Conservation (phyloP, 768 basidiomycete genomes). For the Flagelloscypha sp. region DNA sequence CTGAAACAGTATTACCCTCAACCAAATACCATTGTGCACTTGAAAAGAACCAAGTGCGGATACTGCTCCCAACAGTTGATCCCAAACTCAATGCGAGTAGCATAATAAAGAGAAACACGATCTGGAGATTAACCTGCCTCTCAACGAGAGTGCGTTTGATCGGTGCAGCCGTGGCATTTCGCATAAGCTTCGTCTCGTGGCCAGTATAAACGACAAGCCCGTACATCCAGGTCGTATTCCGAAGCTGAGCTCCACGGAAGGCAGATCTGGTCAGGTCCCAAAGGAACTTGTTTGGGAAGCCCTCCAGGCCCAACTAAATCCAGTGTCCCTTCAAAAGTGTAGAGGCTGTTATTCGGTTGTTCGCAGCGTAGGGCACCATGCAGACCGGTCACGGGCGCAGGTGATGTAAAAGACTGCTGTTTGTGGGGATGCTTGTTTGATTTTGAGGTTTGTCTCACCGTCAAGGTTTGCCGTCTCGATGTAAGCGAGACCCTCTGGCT, state of each 20-base stretch:
- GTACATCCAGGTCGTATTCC: slow-evolving; percentile 96
- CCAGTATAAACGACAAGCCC: slow-evolving; percentile 92
- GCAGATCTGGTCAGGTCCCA: slow-evolving; percentile 92
- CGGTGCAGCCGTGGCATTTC: slow-evolving; percentile 97
- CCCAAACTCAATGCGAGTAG: slow-evolving; percentile 83
- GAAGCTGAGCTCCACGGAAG: slow-evolving; percentile 89
- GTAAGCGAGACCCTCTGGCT: slow-evolving; percentile 96
- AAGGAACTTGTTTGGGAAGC: slow-evolving; percentile 71
- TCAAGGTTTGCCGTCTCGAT: slow-evolving; percentile 98
- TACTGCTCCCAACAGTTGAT: slow-evolving; percentile 87
- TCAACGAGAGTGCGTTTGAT: slow-evolving; percentile 97
- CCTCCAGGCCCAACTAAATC: slow-evolving; percentile 52
- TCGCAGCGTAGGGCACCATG: slow-evolving; percentile 86
- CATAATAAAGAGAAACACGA: slow-evolving; percentile 87
- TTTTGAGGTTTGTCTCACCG: slow-evolving; percentile 98
- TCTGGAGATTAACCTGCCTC: slow-evolving; percentile 91
- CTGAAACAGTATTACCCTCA: slow-evolving; percentile 49
- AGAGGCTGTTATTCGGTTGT: slow-evolving; percentile 95
- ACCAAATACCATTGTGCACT: slow-evolving; percentile 86
- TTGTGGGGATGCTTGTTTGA: slow-evolving; percentile 88
- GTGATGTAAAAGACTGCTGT: slow-evolving; percentile 74
- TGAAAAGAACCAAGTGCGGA: slow-evolving; percentile 86
- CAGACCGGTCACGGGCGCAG: slow-evolving; percentile 61
- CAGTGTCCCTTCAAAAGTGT: slow-evolving; percentile 86
- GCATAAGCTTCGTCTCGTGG: slow-evolving; percentile 97